These are phyloP conservation scores for Sporothrix variecibatus DNA, from an alignment of 2,329 filamentous ascomycete genomes.

Conservation along the genomic window DNA sequence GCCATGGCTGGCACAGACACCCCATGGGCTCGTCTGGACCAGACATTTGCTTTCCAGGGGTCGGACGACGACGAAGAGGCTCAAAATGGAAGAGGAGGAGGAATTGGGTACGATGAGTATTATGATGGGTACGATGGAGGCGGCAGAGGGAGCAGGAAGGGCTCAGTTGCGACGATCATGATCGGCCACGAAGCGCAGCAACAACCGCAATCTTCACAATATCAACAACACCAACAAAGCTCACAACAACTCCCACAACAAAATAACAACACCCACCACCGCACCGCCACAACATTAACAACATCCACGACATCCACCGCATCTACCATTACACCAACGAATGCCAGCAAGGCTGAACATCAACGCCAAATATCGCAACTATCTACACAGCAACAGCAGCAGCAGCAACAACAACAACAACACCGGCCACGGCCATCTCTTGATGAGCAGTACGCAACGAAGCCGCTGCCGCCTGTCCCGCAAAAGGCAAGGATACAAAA, in stretches of 20 bases:
- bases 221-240: conserved; percentile 9
- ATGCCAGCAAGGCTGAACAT: neutral
- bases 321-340: conserved; percentile 18
- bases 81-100: neutral
- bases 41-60: conserved; percentile 24
- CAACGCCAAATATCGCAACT: neutral
- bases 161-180: conserved; percentile 9
- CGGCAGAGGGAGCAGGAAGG: conserved; percentile 1
- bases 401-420: conserved; percentile 9
- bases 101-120: neutral
- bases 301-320: conserved; percentile 16
- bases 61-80: conserved; percentile 20
- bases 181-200: conserved; percentile 9
- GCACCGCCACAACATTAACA: conserved; percentile 16
- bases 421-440: conserved; percentile 8
- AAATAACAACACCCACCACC: conserved; percentile 16
- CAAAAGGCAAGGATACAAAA: neutral
- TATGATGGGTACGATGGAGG: neutral
- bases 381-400: neutral
- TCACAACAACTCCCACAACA: neutral
- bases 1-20: conserved; percentile 17
- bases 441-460: conserved; percentile 19
- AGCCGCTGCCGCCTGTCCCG: neutral
- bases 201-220: conserved; percentile 1
- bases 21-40: conserved; percentile 27